Percentiles rank a stretch among this genome's conserved stretches.
These are phyloP conservation scores for Huntiella decipiens DNA, from an alignment of 2,329 filamentous ascomycete genomes.

Conservation along the genomic window DNA sequence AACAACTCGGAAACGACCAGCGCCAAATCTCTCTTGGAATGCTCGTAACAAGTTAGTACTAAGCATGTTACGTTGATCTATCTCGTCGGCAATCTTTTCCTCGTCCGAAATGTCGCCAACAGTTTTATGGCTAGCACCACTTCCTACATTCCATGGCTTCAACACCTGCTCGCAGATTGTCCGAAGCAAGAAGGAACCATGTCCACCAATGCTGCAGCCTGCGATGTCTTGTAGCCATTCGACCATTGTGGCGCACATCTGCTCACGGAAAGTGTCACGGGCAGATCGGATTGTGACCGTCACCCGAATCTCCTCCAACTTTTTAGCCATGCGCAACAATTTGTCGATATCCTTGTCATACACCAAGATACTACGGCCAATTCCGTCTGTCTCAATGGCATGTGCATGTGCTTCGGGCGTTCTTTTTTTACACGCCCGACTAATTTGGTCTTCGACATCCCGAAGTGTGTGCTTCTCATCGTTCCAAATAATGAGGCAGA, in stretches of 20 bases:
- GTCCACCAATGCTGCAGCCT: conserved; percentile 66
- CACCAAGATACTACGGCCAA: conserved; percentile 71
- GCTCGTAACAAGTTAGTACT: conserved; percentile 21
- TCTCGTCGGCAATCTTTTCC: conserved; percentile 13
- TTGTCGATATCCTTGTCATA: conserved; percentile 53
- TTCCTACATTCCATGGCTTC: conserved; percentile 71
- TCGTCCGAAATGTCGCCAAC: conserved; percentile 50
- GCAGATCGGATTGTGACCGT: conserved; percentile 89
- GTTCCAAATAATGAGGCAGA: conserved; percentile 81
- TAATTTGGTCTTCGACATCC: conserved; percentile 79
- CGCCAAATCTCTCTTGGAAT: conserved; percentile 14
- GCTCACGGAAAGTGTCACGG: conserved; percentile 86
- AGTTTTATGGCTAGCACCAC: conserved; percentile 58
- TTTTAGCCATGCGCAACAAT: conserved; percentile 59
- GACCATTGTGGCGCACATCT: conserved; percentile 96
- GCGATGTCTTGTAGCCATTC: conserved; percentile 92
- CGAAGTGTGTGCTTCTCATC: conserved; percentile 95
- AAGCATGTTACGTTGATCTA: conserved; percentile 18
- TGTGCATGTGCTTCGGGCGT: conserved; percentile 49
- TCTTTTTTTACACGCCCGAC: conserved; percentile 64
- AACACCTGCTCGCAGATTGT: conserved; percentile 84
- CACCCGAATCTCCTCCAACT: conserved; percentile 88
- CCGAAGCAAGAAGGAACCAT: conserved; percentile 59
- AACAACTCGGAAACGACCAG: neutral
- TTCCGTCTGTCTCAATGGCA: conserved; percentile 74